Base-by-base conservation (phyloP, 2,329 filamentous ascomycete species). In the Ustilaginoidea virens region DNA sequence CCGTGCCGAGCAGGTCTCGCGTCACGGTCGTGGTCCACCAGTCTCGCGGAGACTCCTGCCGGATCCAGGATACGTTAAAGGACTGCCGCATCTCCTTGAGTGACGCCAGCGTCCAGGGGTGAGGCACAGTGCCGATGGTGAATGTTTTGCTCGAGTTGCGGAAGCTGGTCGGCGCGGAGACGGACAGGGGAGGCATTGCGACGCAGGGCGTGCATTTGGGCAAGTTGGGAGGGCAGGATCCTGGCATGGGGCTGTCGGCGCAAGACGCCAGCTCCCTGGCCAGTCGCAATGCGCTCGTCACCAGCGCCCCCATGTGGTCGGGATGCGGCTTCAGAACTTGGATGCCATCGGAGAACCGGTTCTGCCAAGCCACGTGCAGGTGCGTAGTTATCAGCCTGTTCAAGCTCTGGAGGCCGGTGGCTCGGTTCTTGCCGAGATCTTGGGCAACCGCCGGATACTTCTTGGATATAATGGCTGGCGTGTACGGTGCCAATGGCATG, bases 41-140 rank as follows among this genome's bases (percentile, higher is more conserved):
- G 49, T 98, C 83, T 16, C 86, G 80, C 17, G 63, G 55, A 1
- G 79, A 74, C 31, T 77, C 58, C 33, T 74, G 65, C 25, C 77
- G 69, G 36, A 86, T 68, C 58, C 72, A 78, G 6, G 60, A 51
- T 2, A 76, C 54, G 27, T 76, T 75, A 27, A 81, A 58, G 2
- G 63, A 56, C 3, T 71, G 62, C 23, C 69, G 63, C 33, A 72
- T 65, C 37, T 72, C 65, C 33, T 72, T 64, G 12, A 96, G 60
- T 9, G 73, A 69, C 30, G 74, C 68, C 23, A 83, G 63, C 2
- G 86, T 94, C 59, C 85, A 92, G 0, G 90, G 90, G 48, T 98
- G 90, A 1, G 87, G 87, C 9, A 96, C 77, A 1, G 75, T 80
- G 34, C 79, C 85, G 37, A 98, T 80, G 3, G 79, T 83, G 57